Conservation (phyloP, 805 yeast species). For the Lipomyces orientalis region DNA sequence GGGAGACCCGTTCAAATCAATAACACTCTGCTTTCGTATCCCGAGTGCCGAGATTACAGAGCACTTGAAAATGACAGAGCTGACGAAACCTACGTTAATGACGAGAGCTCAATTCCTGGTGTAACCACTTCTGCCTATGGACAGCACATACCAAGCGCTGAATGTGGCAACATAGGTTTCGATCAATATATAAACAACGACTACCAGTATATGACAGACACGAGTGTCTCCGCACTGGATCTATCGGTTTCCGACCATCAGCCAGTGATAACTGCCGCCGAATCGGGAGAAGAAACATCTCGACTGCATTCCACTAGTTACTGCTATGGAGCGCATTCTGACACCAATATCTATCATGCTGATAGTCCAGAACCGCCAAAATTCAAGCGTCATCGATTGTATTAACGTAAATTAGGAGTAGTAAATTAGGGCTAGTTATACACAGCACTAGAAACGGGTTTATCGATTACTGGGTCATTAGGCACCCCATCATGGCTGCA, state of each 20-base stretch:
- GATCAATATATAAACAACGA: background rate
- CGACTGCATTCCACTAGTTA: background rate
- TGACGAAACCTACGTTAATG: background rate
- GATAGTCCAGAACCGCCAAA: background rate
- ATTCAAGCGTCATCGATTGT: background rate
- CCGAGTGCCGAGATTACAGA: background rate
- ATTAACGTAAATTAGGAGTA: background rate
- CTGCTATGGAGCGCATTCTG: background rate
- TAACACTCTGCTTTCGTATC: background rate
- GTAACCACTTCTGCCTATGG: background rate
- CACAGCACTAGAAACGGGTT: background rate
- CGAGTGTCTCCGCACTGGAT: background rate
- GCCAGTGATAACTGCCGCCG: background rate
- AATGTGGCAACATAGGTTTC: background rate
- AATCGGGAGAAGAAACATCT: background rate
- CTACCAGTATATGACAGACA: background rate
- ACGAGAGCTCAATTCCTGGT: background rate
- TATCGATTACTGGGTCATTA: background rate
- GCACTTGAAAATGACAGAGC: background rate
- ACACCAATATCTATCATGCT: background rate
- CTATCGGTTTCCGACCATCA: background rate
- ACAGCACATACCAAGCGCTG: background rate
- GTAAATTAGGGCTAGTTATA: background rate
- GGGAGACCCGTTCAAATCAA: background rate
- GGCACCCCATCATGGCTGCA: background rate